Evolutionary conservation across 441 rosid genomes (phyloP), one percentile per base, ranked within the genome.

Genomic region (Viola pubescens): DNA sequence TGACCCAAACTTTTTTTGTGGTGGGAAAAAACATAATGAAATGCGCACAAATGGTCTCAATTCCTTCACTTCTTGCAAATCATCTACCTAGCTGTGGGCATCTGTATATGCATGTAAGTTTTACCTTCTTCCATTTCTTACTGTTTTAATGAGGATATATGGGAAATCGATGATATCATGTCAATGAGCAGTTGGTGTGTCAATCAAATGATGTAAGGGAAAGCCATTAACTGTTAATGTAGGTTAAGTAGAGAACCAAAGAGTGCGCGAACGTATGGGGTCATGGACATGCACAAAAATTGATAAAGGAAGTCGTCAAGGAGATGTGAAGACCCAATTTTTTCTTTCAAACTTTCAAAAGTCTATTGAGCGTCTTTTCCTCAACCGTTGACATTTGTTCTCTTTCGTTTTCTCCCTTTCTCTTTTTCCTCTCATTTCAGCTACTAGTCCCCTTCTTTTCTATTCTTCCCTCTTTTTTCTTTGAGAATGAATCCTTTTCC

Each of bases 341-440:
- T 54, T 52, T 48, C 52, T 54, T 16, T 16, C 69, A 66, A 68
- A 68, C 60, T 58, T 76, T 65, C 52, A 72, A 66, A 62, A 78
- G 63, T 63, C 4, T 38, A 58, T 51, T 2, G 37, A 70, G 74
- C 70, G 56, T 70, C 73, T 60, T 59, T 70, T 69, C 56, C 65
- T 56, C 37, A 39, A 72, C 77, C 83, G 87, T 84, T 81, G 87
- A 84, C 90, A 75, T 76, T 73, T 72, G 51, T 13, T 58, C 49
- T 54, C 47, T 26, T 44, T 39, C 50, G 9, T 16, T 7, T 1
- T 53, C 55, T 58, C 55, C 9, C 38, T 37, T 10, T 12, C 38
- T 37, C 7, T 12, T 52, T 7, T 54, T 60, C 19, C 52, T 11
- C 26, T 45, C 34, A 26, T 26, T 26, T 26, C 19, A 26, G 34